phyloP scores from a whole-genome alignment of 2,329 filamentous ascomycete species.

The Beauveria brongniartii region DNA sequence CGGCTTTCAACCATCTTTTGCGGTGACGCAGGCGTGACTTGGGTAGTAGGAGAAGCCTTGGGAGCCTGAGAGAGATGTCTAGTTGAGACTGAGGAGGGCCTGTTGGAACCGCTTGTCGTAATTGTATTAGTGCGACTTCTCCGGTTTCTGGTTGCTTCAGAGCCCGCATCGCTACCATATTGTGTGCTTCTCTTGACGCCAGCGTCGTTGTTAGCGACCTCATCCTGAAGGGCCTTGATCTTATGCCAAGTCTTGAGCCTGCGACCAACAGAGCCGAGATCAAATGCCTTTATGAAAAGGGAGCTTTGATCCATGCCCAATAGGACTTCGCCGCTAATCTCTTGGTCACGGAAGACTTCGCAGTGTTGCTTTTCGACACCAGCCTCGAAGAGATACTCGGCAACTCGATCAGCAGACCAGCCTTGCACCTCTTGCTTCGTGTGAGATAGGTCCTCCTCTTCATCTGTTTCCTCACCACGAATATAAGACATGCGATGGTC shows the following conservation, averaged over 20 bases:
- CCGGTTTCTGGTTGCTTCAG: slow-evolving; percentile 41
- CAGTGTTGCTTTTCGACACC: slow-evolving; percentile 88
- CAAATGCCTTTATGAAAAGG: slow-evolving; percentile 90
- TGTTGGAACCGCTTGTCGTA: slow-evolving; percentile 39
- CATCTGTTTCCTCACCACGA: slow-evolving; percentile 88
- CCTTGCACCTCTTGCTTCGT: slow-evolving; percentile 62
- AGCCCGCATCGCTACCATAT: slow-evolving; percentile 51
- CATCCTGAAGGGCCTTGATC: slow-evolving; percentile 84
- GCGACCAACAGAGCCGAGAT: slow-evolving; percentile 82
- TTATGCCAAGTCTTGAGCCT: slow-evolving; percentile 94
- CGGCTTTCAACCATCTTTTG: slow-evolving; percentile 34
- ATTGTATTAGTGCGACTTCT: slow-evolving; percentile 52
- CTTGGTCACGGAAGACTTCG: slow-evolving; percentile 89
- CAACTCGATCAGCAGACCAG: slow-evolving; percentile 77
- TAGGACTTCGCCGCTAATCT: slow-evolving; percentile 89
- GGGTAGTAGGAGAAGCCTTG: slow-evolving; percentile 36
- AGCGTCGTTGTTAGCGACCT: slow-evolving; percentile 51
- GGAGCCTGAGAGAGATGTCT: slow-evolving; percentile 47
- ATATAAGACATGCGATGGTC: slow-evolving; percentile 81
- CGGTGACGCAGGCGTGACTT: slow-evolving; percentile 33
- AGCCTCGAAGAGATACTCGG: slow-evolving; percentile 76
- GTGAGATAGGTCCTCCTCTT: slow-evolving; percentile 74
- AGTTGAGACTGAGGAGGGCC: slow-evolving; percentile 38
- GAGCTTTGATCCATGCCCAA: slow-evolving; percentile 93
- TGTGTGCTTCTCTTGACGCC: slow-evolving; percentile 44